Conservation (phyloP, 169 alveolate genomes). For the Besnoitia besnoiti region DNA sequence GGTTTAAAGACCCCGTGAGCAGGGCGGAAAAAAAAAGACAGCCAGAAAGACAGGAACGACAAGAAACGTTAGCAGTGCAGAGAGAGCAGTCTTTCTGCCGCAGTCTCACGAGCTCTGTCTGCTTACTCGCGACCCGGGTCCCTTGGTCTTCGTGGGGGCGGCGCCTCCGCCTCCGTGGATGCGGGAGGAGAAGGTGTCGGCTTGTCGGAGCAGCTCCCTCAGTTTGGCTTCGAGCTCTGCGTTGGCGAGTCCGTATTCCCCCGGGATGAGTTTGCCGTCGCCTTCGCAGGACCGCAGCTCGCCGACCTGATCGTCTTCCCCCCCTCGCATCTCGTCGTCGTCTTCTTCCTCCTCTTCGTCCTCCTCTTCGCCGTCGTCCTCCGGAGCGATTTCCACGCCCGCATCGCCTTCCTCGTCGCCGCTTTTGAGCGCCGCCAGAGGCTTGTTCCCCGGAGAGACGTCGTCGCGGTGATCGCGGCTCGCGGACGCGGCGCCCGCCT, state of each 20-base stretch:
- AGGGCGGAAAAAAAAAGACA: background rate
- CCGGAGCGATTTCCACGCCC: background rate
- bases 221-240: background rate
- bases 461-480: background rate
- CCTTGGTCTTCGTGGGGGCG: background rate
- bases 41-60: background rate
- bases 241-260: background rate
- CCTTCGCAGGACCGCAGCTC: background rate
- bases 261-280: background rate
- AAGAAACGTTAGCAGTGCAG: background rate
- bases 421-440: background rate
- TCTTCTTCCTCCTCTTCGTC: background rate
- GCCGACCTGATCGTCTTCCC: background rate
- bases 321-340: background rate
- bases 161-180: slow-evolving; percentile 24
- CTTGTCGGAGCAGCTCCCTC: slow-evolving; percentile 25
- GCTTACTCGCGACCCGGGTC: background rate
- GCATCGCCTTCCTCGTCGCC: background rate
- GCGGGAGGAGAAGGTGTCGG: slow-evolving; percentile 18
- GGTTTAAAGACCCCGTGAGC: no score
- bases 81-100: background rate
- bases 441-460: background rate
- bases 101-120: no score
- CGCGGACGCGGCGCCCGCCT: background rate
- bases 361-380: background rate